Evolutionary conservation across 2,329 filamentous ascomycete genomes (phyloP).

Genomic region (Paraphaeosphaeria sporulosa): DNA sequence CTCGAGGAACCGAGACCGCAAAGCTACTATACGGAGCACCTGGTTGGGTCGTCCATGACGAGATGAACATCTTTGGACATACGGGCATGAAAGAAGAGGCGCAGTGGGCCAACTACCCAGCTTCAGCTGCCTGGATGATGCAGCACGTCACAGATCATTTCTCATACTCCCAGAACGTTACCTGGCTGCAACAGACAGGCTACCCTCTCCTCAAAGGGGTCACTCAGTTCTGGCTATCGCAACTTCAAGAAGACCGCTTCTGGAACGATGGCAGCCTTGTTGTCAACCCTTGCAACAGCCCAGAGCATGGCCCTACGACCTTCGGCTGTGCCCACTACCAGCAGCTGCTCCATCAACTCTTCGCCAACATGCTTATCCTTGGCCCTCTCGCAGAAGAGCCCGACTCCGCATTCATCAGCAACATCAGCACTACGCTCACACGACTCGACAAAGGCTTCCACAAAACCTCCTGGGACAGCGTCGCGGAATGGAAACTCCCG

Average conservation of each 20-base stretch:
- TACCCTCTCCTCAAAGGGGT: slow-evolving; percentile 64
- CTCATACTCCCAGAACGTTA: slow-evolving; percentile 58
- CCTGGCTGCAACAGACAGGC: slow-evolving; percentile 56
- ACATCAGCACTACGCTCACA: slow-evolving; percentile 53
- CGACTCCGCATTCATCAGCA: slow-evolving; percentile 43
- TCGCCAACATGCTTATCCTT: slow-evolving; percentile 38
- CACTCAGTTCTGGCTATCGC: slow-evolving; percentile 64
- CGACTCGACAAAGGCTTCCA: slow-evolving; percentile 62
- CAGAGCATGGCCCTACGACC: slow-evolving; percentile 61
- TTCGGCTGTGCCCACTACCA: slow-evolving; percentile 64
- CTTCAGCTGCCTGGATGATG: slow-evolving; percentile 66
- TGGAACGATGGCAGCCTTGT: slow-evolving; percentile 62
- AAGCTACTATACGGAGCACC: slow-evolving; percentile 60
- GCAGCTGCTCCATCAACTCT: slow-evolving; percentile 57
- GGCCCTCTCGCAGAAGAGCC: slow-evolving; percentile 27
- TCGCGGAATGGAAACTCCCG: slow-evolving; percentile 62
- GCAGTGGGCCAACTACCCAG: slow-evolving; percentile 55
- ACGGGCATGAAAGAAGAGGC: slow-evolving; percentile 59
- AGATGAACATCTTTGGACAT: slow-evolving; percentile 67
- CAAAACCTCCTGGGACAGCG: slow-evolving; percentile 52
- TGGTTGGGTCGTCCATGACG: slow-evolving; percentile 66
- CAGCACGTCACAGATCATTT: slow-evolving; percentile 67
- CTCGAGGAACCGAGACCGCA: slow-evolving; percentile 62
- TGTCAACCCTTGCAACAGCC: slow-evolving; percentile 66
- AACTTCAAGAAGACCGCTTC: slow-evolving; percentile 60